A percentile compares a stretch with the other conserved stretches of the same genome.
These are phyloP conservation scores for Euphorbia peplus DNA, from an alignment of 345 rosid species.

Conservation along the genomic window DNA sequence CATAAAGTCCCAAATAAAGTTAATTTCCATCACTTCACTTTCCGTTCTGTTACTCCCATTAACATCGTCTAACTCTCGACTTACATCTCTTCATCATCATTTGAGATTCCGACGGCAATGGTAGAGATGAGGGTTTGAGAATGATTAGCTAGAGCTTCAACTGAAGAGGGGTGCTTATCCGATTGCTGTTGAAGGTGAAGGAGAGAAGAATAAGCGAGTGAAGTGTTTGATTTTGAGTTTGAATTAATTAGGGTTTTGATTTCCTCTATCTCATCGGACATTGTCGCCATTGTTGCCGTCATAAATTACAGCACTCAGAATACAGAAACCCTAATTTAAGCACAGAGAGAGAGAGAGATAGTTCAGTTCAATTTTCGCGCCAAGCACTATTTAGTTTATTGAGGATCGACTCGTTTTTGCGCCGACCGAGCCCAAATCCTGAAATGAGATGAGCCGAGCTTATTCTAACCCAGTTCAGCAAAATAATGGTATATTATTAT, in stretches of 20 bases:
- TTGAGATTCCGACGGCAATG: constrained; percentile 27
- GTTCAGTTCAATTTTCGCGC: constrained; percentile 28
- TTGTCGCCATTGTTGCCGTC: constrained; percentile 28
- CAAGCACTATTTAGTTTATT: neutral
- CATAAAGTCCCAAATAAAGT: neutral
- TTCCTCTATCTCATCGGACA: constrained; percentile 32
- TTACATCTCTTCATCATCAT: constrained; percentile 49
- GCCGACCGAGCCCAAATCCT: too few relatives aligned
- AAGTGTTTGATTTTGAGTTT: constrained; percentile 28
- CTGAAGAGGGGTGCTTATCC: constrained; percentile 21
- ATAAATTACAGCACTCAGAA: neutral
- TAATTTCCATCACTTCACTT: too few relatives aligned
- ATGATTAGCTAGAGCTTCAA: constrained; percentile 32
- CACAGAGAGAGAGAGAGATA: too few relatives aligned
- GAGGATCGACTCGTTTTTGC: neutral
- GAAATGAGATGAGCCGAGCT: too few relatives aligned
- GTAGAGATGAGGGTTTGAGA: constrained; percentile 22
- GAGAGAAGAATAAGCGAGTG: constrained; percentile 41
- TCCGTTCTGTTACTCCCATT: too few relatives aligned
- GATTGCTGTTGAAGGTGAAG: constrained; percentile 41
- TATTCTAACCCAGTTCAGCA: too few relatives aligned
- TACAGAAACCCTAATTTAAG: constrained; percentile 3
- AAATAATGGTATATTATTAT: too few relatives aligned
- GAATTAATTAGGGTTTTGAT: constrained; percentile 34
- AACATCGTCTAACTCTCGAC: neutral